These are phyloP conservation scores for Carnegiea gigantea DNA, from an alignment of 179 eudicot species.

Conservation along the genomic window DNA sequence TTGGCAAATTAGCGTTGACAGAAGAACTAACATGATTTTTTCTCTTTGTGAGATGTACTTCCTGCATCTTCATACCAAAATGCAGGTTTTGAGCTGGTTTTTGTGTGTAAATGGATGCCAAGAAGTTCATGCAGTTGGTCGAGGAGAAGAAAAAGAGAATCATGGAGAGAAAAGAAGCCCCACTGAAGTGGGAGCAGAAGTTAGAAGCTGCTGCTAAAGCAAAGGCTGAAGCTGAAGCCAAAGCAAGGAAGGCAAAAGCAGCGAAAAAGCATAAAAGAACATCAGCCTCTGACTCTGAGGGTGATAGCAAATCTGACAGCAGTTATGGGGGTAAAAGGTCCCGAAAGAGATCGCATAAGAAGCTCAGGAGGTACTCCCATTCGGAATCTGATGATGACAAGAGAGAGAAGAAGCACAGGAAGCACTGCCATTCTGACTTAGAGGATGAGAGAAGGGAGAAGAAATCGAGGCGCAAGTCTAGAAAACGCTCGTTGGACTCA, in stretches of 20 bases:
- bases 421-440: slow-evolving; percentile 51
- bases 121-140: slow-evolving; percentile 85
- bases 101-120: slow-evolving; percentile 75
- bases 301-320: slow-evolving; percentile 47
- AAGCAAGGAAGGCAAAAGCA: slow-evolving; percentile 54
- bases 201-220: slow-evolving; percentile 83
- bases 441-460: slow-evolving; percentile 50
- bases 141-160: slow-evolving; percentile 87
- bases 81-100: slow-evolving; percentile 81
- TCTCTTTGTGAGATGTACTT: slow-evolving; percentile 98
- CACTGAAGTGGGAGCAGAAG: slow-evolving; percentile 87
- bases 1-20: slow-evolving; percentile 22
- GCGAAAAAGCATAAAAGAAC: slow-evolving; percentile 59
- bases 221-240: slow-evolving; percentile 74
- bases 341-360: slow-evolving; percentile 58
- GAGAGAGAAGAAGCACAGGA: slow-evolving; percentile 62
- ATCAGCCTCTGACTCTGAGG: slow-evolving; percentile 46
- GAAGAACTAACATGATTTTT: slow-evolving; percentile 87
- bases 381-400: slow-evolving; percentile 50
- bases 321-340: slow-evolving; percentile 43
- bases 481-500: slow-evolving; percentile 45
- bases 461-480: slow-evolving; percentile 58
- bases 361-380: slow-evolving; percentile 52
- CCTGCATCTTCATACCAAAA: slow-evolving; percentile 95
- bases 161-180: slow-evolving; percentile 87